Evolutionary conservation across 345 rosid species (phyloP).

Genomic region (Firmiana major): DNA sequence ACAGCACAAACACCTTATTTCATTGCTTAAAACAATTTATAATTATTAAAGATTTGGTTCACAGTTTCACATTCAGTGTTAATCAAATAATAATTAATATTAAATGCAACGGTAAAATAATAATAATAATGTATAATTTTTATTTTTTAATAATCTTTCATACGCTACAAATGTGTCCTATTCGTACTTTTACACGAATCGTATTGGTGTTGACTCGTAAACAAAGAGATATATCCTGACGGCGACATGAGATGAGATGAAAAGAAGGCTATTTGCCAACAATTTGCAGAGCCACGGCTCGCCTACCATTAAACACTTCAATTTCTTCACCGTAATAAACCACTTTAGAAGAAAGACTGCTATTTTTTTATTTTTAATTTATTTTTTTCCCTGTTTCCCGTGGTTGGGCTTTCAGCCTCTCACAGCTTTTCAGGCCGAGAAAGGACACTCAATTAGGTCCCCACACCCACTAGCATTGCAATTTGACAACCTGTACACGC

Average conservation of each 20-base stretch:
- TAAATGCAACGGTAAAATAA: too few relatives aligned
- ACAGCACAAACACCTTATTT: too few relatives aligned
- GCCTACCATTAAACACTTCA: not conserved
- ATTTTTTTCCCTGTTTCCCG: not conserved
- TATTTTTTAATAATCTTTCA: too few relatives aligned
- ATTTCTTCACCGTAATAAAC: not conserved
- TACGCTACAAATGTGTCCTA: not conserved
- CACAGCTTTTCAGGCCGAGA: constrained; percentile 5
- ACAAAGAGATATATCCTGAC: too few relatives aligned
- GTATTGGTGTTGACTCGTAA: not conserved
- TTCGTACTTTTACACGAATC: not conserved
- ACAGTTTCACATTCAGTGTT: too few relatives aligned
- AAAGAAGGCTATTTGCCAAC: too few relatives aligned
- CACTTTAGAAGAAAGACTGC: too few relatives aligned
- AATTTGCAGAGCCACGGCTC: not conserved
- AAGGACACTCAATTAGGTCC: constrained; percentile 2
- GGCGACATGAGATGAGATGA: too few relatives aligned
- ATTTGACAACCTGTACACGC: constrained; percentile 15
- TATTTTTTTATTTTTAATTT: not conserved
- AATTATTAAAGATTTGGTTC: too few relatives aligned
- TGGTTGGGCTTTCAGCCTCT: not conserved
- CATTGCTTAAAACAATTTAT: too few relatives aligned
- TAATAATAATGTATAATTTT: too few relatives aligned
- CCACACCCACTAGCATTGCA: not conserved
- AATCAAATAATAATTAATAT: too few relatives aligned